Evolutionary conservation across 345 rosid species (phyloP).

Genomic region (Bruguiera parviflora): DNA sequence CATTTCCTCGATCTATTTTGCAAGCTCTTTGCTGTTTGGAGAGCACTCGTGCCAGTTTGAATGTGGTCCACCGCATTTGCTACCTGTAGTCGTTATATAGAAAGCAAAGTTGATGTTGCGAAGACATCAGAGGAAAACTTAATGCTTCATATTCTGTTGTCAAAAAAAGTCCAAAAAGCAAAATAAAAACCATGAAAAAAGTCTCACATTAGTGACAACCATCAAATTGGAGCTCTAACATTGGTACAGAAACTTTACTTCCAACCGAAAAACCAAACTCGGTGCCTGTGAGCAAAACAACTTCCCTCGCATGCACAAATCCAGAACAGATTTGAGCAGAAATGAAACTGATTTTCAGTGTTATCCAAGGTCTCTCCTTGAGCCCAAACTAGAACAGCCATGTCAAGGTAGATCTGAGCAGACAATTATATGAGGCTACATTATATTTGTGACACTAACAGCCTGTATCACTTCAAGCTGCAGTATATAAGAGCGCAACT

Average conservation of each 20-base stretch:
- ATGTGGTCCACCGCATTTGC: slow-evolving; percentile 54
- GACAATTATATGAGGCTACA: slow-evolving; percentile 8
- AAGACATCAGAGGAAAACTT: no score
- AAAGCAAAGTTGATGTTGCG: neutral
- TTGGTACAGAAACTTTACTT: no score
- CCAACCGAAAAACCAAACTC: no score
- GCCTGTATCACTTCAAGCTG: neutral
- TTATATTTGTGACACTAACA: neutral
- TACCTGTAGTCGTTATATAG: slow-evolving; percentile 27
- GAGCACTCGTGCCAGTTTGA: slow-evolving; percentile 50
- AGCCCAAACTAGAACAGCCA: slow-evolving; percentile 69
- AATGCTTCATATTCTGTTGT: no score
- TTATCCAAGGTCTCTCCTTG: slow-evolving; percentile 67
- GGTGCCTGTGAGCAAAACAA: neutral
- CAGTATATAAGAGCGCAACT: slow-evolving; percentile 37
- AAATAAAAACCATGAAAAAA: no score
- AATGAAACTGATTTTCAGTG: slow-evolving; percentile 67
- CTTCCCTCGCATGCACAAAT: neutral
- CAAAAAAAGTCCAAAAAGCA: no score
- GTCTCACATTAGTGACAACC: no score
- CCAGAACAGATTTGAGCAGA: neutral
- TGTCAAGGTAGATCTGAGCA: slow-evolving; percentile 57
- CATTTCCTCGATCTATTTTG: slow-evolving; percentile 63
- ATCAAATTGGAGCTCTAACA: no score
- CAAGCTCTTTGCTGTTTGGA: slow-evolving; percentile 43